Conservation (phyloP, 2,329 filamentous ascomycete species). For the Paracoccidioides lutzii region DNA sequence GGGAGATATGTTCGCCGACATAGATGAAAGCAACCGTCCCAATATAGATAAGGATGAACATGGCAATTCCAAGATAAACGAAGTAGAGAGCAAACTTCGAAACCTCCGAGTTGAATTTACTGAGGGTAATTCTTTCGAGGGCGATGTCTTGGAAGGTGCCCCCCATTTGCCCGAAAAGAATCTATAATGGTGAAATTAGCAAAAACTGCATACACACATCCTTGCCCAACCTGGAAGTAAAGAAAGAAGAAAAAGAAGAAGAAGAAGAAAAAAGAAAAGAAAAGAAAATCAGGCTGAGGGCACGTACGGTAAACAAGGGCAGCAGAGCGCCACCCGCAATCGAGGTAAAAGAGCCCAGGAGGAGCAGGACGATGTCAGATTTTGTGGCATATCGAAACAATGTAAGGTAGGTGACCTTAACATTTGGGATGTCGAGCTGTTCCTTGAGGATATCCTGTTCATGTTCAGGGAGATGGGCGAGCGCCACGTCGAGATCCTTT, state of each 20-base stretch:
- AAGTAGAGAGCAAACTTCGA: slow-evolving; percentile 63
- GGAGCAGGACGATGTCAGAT: slow-evolving; percentile 52
- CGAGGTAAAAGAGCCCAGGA: slow-evolving; percentile 48
- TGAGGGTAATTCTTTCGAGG: slow-evolving; percentile 33
- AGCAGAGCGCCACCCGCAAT: slow-evolving; percentile 62
- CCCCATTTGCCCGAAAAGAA: slow-evolving; percentile 64
- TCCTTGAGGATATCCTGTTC: slow-evolving; percentile 55
- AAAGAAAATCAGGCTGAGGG: neutral
- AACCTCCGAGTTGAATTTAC: slow-evolving; percentile 49
- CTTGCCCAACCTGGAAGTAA: no score
- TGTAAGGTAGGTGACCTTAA: slow-evolving; percentile 51
- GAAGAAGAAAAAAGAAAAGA: neutral
- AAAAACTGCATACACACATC: neutral
- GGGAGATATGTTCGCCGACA: slow-evolving; percentile 63
- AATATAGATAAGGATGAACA: slow-evolving; percentile 66
- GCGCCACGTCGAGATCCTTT: slow-evolving; percentile 39
- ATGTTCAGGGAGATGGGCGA: slow-evolving; percentile 49
- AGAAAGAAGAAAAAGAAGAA: slow-evolving; percentile 7
- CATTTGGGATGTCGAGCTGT: slow-evolving; percentile 53
- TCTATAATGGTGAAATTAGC: slow-evolving; percentile 16
- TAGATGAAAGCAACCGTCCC: slow-evolving; percentile 84
- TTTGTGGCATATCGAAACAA: slow-evolving; percentile 59
- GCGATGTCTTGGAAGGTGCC: slow-evolving; percentile 57
- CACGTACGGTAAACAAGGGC: slow-evolving; percentile 59
- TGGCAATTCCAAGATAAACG: slow-evolving; percentile 68